phyloP scores from a whole-genome alignment of 2,329 filamentous ascomycete species.

The Phaeosphaeriaceae sp. region DNA sequence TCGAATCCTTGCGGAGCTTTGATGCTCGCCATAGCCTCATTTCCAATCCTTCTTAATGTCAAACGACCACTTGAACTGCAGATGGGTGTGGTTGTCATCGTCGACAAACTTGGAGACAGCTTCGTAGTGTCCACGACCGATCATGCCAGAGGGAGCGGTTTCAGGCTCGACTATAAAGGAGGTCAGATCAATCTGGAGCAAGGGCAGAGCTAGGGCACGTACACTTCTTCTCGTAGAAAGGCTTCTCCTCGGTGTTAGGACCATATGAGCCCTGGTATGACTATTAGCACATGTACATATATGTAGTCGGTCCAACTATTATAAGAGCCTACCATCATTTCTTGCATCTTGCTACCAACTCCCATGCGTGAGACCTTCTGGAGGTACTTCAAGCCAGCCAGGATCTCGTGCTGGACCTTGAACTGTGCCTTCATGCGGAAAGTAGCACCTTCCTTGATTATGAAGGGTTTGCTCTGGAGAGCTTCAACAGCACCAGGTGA shows the following conservation, averaged over 20 bases:
- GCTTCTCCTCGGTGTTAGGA: conserved; percentile 87
- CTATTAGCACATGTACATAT: conserved; percentile 12
- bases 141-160: conserved; percentile 89
- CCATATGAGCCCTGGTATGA: conserved; percentile 81
- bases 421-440: conserved; percentile 96
- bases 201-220: conserved; percentile 49
- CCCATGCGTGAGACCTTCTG: conserved; percentile 92
- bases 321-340: conserved; percentile 91
- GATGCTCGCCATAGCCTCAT: conserved; percentile 8
- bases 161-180: conserved; percentile 76
- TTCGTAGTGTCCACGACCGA: conserved; percentile 88
- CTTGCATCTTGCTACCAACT: conserved; percentile 88
- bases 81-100: conserved; percentile 88
- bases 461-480: conserved; percentile 92
- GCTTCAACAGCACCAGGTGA: conserved; percentile 72
- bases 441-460: conserved; percentile 91
- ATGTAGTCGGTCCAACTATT: not conserved
- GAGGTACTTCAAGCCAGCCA: conserved; percentile 93
- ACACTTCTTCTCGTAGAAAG: conserved; percentile 91
- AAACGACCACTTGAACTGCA: conserved; percentile 95
- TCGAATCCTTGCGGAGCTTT: no score
- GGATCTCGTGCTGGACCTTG: conserved; percentile 95
- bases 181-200: conserved; percentile 13
- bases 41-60: conserved; percentile 98
- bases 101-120: conserved; percentile 91